Percentiles rank a stretch among this genome's conserved stretches.
These are phyloP conservation scores for Nemania serpens DNA, from an alignment of 2,329 filamentous ascomycete genomes.

Conservation along the genomic window DNA sequence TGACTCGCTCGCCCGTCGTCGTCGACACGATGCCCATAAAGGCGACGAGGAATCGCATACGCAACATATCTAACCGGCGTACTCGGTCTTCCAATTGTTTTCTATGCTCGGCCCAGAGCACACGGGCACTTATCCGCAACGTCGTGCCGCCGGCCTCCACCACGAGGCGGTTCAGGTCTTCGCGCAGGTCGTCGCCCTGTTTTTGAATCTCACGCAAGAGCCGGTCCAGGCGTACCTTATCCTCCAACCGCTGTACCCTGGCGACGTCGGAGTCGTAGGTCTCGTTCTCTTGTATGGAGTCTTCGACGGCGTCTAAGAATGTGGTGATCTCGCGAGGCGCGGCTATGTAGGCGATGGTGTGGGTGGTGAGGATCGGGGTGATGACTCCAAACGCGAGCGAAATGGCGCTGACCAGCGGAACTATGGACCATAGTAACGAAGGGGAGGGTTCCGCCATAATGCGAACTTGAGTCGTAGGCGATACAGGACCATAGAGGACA, in stretches of 20 bases:
- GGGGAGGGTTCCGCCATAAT: slow-evolving; percentile 54
- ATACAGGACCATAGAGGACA: slow-evolving; percentile 30
- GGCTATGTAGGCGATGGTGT: slow-evolving; percentile 59
- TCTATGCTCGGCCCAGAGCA: slow-evolving; percentile 64
- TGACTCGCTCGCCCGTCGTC: slow-evolving; percentile 42
- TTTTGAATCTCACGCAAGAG: slow-evolving; percentile 67
- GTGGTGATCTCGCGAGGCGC: slow-evolving; percentile 62
- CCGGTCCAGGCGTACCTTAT: slow-evolving; percentile 63
- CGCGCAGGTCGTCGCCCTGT: slow-evolving; percentile 63
- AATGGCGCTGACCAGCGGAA: slow-evolving; percentile 63
- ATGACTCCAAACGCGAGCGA: slow-evolving; percentile 60
- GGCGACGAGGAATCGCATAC: slow-evolving; percentile 67
- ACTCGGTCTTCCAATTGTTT: slow-evolving; percentile 60
- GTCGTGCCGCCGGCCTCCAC: slow-evolving; percentile 50
- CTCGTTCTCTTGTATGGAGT: slow-evolving; percentile 67
- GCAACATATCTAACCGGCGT: slow-evolving; percentile 62
- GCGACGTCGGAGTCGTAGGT: slow-evolving; percentile 65
- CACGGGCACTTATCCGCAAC: slow-evolving; percentile 53
- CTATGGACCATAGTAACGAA: slow-evolving; percentile 60
- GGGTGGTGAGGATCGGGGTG: slow-evolving; percentile 56
- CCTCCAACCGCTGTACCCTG: slow-evolving; percentile 62
- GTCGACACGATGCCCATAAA: slow-evolving; percentile 64
- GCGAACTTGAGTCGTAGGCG: slow-evolving; percentile 28
- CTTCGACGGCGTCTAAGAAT: slow-evolving; percentile 65
- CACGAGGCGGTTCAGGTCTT: slow-evolving; percentile 60